Percentiles rank a stretch among this genome's conserved stretches.
Evolutionary conservation across 257 asterid species (phyloP).

Genomic region (Solanum piurae): DNA sequence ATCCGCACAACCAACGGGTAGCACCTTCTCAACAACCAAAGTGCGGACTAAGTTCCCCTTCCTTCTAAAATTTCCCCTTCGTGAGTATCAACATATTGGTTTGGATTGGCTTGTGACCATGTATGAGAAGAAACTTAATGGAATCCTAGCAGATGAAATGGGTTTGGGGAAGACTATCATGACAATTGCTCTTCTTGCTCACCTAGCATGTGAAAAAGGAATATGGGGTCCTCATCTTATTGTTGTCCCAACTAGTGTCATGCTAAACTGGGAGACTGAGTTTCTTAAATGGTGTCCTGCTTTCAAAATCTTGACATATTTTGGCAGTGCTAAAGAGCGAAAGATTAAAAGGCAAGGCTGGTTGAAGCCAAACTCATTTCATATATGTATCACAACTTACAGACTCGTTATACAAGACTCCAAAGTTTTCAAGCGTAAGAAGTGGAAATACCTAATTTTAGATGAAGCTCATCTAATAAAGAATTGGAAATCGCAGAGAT

Average conservation of each 20-base stretch:
- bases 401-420: conserved; percentile 96
- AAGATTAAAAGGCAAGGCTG: conserved; percentile 93
- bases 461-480: conserved; percentile 98
- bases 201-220: conserved; percentile 91
- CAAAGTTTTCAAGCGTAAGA: conserved; percentile 94
- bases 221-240: conserved; percentile 99
- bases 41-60: conserved; percentile 96
- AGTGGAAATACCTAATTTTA: conserved; percentile 94
- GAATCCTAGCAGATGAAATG: conserved; percentile 99
- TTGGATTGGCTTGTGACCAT: conserved; percentile 99
- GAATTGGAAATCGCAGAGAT: conserved; percentile 98
- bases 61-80: conserved; percentile 90
- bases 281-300: conserved; percentile 99
- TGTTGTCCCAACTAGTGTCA: conserved; percentile 98
- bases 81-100: conserved; percentile 99
- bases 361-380: conserved; percentile 92
- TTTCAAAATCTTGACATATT: conserved; percentile 93
- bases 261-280: conserved; percentile 99
- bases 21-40: conserved; percentile 87
- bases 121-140: conserved; percentile 98
- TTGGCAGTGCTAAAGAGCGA: conserved; percentile 98
- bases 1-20: conserved; percentile 98
- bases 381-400: conserved; percentile 93
- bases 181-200: conserved; percentile 98
- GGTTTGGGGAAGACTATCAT: conserved; percentile 98